Percentiles rank a stretch among this genome's conserved stretches.
These are phyloP conservation scores for Nakazawaea peltata DNA, from an alignment of 805 yeast genomes.

Conservation along the genomic window DNA sequence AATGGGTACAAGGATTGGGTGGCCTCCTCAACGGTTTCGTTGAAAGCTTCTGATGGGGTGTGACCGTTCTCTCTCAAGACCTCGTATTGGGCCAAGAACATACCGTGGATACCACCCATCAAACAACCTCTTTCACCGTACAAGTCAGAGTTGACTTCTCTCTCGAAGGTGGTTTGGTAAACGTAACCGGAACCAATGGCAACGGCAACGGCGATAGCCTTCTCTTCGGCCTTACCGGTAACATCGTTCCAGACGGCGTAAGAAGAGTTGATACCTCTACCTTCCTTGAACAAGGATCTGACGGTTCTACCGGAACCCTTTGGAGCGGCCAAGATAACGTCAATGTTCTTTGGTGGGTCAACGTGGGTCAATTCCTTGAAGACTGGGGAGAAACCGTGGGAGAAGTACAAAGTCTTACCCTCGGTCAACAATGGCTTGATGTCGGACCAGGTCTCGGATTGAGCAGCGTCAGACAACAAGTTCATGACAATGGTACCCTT, in stretches of 20 bases:
- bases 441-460: conserved; percentile 92
- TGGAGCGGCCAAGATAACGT: conserved; percentile 98
- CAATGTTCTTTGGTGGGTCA: conserved; percentile 90
- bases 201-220: conserved; percentile 96
- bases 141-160: conserved; percentile 97
- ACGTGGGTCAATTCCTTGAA: conserved; percentile 97
- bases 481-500: conserved; percentile 96
- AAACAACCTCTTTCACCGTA: conserved; percentile 99
- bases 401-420: conserved; percentile 97
- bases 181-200: conserved; percentile 99
- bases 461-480: conserved; percentile 98
- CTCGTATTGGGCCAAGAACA: conserved; percentile 99
- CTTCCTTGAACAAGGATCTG: conserved; percentile 98
- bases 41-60: conserved; percentile 99
- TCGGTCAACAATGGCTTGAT: conserved; percentile 88
- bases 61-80: conserved; percentile 99
- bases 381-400: conserved; percentile 99
- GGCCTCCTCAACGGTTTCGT: conserved; percentile 99
- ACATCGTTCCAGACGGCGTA: conserved; percentile 99
- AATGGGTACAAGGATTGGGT: conserved; percentile 99
- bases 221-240: conserved; percentile 98
- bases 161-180: conserved; percentile 98
- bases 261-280: conserved; percentile 99
- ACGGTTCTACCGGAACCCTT: conserved; percentile 99
- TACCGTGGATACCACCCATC: conserved; percentile 99